phyloP scores from a whole-genome alignment of 208 protist species.

The Porcisia hertigi region DNA sequence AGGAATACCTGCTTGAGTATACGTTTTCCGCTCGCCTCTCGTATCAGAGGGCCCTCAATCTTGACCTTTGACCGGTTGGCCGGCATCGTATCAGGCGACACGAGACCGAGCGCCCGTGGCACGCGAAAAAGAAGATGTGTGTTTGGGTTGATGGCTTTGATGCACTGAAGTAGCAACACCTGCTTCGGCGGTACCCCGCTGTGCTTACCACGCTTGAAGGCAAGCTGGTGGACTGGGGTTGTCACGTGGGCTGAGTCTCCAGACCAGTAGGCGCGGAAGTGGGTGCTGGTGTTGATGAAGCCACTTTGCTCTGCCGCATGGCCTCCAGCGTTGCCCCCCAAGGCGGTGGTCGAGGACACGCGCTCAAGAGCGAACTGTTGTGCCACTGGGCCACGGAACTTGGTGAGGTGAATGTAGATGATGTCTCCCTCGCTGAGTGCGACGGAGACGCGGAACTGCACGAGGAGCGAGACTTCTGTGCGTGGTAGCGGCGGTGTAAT shows the following conservation, averaged over 20 bases:
- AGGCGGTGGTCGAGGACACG: background rate
- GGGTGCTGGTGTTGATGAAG: slow-evolving; percentile 34
- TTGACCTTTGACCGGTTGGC: slow-evolving; percentile 81
- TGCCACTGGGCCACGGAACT: slow-evolving; percentile 55
- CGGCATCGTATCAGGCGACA: slow-evolving; percentile 67
- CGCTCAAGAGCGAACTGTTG: slow-evolving; percentile 58
- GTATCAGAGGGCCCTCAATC: slow-evolving; percentile 56
- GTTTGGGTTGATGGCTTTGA: slow-evolving; percentile 51
- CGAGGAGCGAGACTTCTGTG: slow-evolving; percentile 50
- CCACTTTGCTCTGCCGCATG: slow-evolving; percentile 26
- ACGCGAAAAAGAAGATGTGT: slow-evolving; percentile 54
- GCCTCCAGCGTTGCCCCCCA: background rate
- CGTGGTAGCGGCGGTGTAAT: slow-evolving; percentile 62
- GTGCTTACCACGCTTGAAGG: slow-evolving; percentile 48
- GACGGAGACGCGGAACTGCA: slow-evolving; percentile 77
- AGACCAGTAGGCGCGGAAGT: slow-evolving; percentile 80
- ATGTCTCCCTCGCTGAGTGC: slow-evolving; percentile 57
- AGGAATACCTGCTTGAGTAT: slow-evolving; percentile 68
- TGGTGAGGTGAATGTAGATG: slow-evolving; percentile 62
- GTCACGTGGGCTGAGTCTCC: slow-evolving; percentile 39
- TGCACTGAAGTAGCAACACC: slow-evolving; percentile 63
- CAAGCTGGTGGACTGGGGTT: slow-evolving; percentile 13
- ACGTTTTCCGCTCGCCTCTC: slow-evolving; percentile 49
- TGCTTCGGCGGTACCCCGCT: slow-evolving; percentile 64
- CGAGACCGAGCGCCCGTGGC: slow-evolving; percentile 53